phyloP scores from a whole-genome alignment of 2,329 filamentous ascomycete species.

The Fusarium pseudoanthophilum region DNA sequence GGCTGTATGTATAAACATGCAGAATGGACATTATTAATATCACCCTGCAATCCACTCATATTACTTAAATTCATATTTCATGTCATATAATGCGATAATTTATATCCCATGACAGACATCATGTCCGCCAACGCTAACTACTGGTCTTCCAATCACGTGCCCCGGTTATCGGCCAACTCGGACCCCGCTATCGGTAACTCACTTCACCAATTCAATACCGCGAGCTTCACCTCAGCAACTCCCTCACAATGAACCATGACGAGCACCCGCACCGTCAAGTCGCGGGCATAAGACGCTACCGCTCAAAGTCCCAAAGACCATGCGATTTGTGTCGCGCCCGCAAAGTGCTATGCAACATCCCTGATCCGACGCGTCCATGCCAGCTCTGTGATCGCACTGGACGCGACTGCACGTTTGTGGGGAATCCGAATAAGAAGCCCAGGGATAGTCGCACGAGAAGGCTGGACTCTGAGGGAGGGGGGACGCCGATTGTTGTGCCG shows the following conservation, averaged over 20 bases:
- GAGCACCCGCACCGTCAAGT: neutral
- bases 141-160: neutral
- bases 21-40: fast-evolving
- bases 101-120: neutral
- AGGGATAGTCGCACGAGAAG: neutral
- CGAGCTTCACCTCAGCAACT: neutral
- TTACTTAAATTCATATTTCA: fast-evolving
- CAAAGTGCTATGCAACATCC: constrained; percentile 44
- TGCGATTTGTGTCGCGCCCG: constrained; percentile 17
- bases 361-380: constrained; percentile 40
- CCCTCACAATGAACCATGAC: neutral
- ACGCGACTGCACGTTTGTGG: constrained; percentile 40
- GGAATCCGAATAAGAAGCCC: constrained; percentile 27
- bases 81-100: fast-evolving
- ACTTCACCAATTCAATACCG: neutral
- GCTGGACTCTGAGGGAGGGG: fast-evolving
- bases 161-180: neutral
- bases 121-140: neutral
- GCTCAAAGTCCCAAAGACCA: constrained; percentile 2
- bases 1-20: too few species aligned
- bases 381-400: constrained; percentile 41
- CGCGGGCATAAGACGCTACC: neutral
- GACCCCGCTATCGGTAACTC: neutral
- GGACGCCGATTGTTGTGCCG: neutral
- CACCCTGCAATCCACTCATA: fast-evolving